A percentile compares a stretch with the other conserved stretches of the same genome.
phyloP scores from a whole-genome alignment of 495 filamentous ascomycete species.

The Schizothecium vesticola region DNA sequence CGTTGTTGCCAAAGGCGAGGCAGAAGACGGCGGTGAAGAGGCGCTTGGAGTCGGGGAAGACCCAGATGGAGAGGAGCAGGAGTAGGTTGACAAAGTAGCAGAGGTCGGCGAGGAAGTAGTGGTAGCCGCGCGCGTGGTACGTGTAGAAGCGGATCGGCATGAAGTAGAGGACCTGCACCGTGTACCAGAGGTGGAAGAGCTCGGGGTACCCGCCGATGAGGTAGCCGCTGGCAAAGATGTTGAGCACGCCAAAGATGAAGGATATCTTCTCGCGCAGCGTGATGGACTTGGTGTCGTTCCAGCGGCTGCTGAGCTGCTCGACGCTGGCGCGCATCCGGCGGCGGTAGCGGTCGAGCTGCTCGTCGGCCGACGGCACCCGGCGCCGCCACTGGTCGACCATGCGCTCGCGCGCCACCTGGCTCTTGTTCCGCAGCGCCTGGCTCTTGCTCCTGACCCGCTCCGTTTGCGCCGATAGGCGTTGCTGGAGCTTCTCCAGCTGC shows the following conservation, averaged over 20 bases:
- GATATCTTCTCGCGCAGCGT: conserved; percentile 90
- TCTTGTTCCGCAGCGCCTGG: conserved; percentile 57
- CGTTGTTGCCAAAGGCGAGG: conserved; percentile 91
- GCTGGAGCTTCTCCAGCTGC: conserved; percentile 82
- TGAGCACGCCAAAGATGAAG: conserved; percentile 92
- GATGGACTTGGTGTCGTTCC: conserved; percentile 83
- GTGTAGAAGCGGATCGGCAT: conserved; percentile 93
- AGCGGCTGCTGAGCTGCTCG: conserved; percentile 77
- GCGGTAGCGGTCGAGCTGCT: conserved; percentile 86
- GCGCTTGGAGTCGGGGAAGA: conserved; percentile 84
- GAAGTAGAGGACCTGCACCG: conserved; percentile 77
- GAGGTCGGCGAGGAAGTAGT: conserved; percentile 95
- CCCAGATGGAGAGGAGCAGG: conserved; percentile 75
- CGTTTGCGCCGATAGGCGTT: conserved; percentile 68
- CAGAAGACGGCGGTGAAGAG: conserved; percentile 92
- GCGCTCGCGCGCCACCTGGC: conserved; percentile 53
- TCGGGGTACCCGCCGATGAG: conserved; percentile 82
- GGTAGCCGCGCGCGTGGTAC: conserved; percentile 84
- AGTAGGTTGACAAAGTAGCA: conserved; percentile 98
- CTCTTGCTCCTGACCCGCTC: conserved; percentile 79
- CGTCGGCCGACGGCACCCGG: conserved; percentile 76
- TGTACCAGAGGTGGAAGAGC: conserved; percentile 90
- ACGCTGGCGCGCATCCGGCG: conserved; percentile 80
- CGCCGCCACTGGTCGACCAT: conserved; percentile 85
- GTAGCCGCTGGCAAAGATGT: conserved; percentile 94